Evolutionary conservation across 1,284 basidiomycete species (phyloP).

Genomic region (Gymnopus androsaceus): DNA sequence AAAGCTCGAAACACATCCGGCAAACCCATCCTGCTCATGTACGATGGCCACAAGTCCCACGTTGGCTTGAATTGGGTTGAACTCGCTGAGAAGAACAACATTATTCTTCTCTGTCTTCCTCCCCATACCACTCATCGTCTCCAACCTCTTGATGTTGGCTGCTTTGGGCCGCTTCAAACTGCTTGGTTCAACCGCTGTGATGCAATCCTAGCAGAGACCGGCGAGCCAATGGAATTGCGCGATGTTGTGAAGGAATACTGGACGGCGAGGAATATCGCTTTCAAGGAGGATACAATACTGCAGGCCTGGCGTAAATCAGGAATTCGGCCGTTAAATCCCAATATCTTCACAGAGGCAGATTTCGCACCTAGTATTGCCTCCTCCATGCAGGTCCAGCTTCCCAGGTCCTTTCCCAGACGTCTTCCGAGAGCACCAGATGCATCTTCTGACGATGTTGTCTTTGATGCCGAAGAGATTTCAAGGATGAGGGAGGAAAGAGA

Average conservation of each 20-base stretch:
- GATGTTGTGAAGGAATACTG: conserved; percentile 31
- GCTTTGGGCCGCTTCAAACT: conserved; percentile 32
- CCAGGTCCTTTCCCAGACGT: conserved; percentile 12
- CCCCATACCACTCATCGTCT: conserved; percentile 41
- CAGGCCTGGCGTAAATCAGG: conserved; percentile 29
- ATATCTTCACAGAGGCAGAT: conserved; percentile 19
- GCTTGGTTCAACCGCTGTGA: conserved; percentile 24
- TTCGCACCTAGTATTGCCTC: conserved; percentile 19
- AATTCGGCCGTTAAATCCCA: conserved; percentile 23
- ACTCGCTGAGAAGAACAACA: conserved; percentile 27
- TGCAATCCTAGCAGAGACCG: conserved; percentile 11
- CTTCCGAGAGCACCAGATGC: conserved; percentile 2
- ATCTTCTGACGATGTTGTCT: conserved; percentile 5
- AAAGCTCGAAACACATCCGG: conserved; percentile 21
- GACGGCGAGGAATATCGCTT: conserved; percentile 20
- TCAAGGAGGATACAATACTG: conserved; percentile 27
- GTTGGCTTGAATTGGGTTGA: conserved; percentile 25
- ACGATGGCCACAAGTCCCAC: conserved; percentile 38
- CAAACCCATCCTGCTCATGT: conserved; percentile 10
- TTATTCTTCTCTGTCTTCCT: conserved; percentile 37
- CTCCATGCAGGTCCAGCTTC: conserved; percentile 16
- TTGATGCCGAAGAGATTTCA: not conserved
- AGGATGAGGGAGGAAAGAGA: not conserved
- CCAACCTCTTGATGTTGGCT: conserved; percentile 41
- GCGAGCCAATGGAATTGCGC: conserved; percentile 19